phyloP scores from a whole-genome alignment of 345 rosid species.

The Populus ilicifolia region DNA sequence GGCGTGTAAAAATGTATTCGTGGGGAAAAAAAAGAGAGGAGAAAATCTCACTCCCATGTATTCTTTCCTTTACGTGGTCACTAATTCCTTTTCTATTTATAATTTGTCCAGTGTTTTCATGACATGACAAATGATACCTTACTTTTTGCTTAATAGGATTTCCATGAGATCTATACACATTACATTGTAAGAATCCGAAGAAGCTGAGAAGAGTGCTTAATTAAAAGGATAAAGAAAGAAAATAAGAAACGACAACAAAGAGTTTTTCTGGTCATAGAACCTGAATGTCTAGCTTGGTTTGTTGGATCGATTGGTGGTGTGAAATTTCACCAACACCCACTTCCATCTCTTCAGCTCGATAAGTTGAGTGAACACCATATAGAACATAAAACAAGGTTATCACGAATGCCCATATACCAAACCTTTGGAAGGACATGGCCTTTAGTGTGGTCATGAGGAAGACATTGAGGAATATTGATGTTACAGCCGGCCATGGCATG shows the following conservation, averaged over 20 bases:
- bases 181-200: neutral
- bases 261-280: constrained; percentile 20
- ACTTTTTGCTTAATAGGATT: constrained; percentile 3
- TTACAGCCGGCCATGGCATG: constrained; percentile 92
- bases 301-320: constrained; percentile 36
- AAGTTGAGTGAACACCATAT: constrained; percentile 86
- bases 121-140: neutral
- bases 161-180: constrained; percentile 7
- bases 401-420: constrained; percentile 67
- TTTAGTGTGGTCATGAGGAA: constrained; percentile 70
- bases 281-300: constrained; percentile 42
- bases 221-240: neutral
- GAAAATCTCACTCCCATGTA: too few relatives aligned
- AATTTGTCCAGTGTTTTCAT: neutral
- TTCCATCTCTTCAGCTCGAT: constrained; percentile 68
- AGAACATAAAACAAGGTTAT: constrained; percentile 64
- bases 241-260: neutral
- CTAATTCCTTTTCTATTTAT: neutral
- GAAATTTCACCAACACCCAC: constrained; percentile 22
- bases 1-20: too few relatives aligned
- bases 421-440: constrained; percentile 52
- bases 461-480: constrained; percentile 66
- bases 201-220: neutral
- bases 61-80: neutral
- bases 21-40: too few relatives aligned